Evolutionary conservation across 2,329 filamentous ascomycete genomes (phyloP).

Genomic region (Onygenales sp.): DNA sequence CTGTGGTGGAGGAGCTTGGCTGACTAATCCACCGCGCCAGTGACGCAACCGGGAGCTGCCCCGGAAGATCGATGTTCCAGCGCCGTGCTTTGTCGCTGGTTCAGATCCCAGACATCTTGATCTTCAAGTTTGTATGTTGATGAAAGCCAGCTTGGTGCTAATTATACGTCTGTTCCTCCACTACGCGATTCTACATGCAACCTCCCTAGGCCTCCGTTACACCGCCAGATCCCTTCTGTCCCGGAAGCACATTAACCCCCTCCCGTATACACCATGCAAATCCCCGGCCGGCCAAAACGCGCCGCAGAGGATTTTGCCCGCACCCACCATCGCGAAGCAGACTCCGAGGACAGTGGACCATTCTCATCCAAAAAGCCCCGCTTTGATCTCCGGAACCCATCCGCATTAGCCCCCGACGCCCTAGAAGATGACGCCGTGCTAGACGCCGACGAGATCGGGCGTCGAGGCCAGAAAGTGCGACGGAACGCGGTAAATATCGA

Average conservation of each 20-base stretch:
- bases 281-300: conserved; percentile 69
- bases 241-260: not conserved
- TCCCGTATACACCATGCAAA: conserved; percentile 24
- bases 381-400: conserved; percentile 92
- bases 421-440: conserved; percentile 61
- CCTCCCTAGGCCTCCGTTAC: too few species aligned
- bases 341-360: conserved; percentile 30
- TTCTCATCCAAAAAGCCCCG: conserved; percentile 63
- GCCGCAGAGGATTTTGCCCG: conserved; percentile 72
- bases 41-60: too few species aligned
- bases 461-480: conserved; percentile 62
- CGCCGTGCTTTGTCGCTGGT: too few species aligned
- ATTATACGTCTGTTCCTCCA: too few species aligned
- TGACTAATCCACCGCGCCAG: too few species aligned
- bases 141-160: too few species aligned
- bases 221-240: not conserved
- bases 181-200: too few species aligned
- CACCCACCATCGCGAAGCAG: conserved; percentile 53
- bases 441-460: conserved; percentile 86
- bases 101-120: too few species aligned
- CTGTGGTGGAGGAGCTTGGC: too few species aligned
- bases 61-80: too few species aligned
- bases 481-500: conserved; percentile 93
- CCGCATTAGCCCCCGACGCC: conserved; percentile 75
- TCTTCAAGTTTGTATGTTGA: too few species aligned